Base-by-base conservation (phyloP, 305 asterid species). In the Ajuga reptans region DNA sequence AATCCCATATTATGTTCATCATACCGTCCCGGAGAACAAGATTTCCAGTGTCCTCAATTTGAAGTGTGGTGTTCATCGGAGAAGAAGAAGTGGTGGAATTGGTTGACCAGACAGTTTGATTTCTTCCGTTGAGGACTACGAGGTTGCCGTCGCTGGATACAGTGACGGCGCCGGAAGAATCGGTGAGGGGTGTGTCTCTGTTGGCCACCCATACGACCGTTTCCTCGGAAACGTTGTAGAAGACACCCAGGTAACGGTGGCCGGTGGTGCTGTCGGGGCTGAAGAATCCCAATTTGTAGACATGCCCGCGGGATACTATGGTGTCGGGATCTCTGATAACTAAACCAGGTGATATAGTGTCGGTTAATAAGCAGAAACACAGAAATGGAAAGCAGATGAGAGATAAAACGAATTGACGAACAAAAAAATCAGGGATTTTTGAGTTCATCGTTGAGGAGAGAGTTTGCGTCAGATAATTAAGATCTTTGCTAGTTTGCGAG, bases 161-260 rank as follows among this genome's bases (percentile, higher is more conserved):
- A 11, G 69, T 18, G 1, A 61, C 55, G 3, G 27, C 9, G 31
- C 76, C 71, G 49, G 76, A 73, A 1, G 61, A 72, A 73, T 77
- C 82, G 0, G 29, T 45, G 42, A 81, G 72, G 4, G 85, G 79
- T 0, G 4, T 63, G 16, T 43, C 75, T 5, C 81, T 56, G 80
- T 78, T 81, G 54, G 83, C 83, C 0, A 81, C 66, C 85, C 81
- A 81, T 24, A 78, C 46, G 1, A 43, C 68, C 39, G 79, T 64
- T 5, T 60, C 5, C 27, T 57, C 64, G 0, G 75, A 76, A 9
- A 80, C 72, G 34, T 12, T 5, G 72, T 69, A 77, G 66, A 64
- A 76, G 12, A 80, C 50, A 18, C 52, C 81, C 1, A 80, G 51
- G 76, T 80, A 81, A 46, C 82, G 84, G 50, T 60, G 84, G 50